Base-by-base conservation (phyloP, 208 protist species). In the Herpetomonas muscarum region DNA sequence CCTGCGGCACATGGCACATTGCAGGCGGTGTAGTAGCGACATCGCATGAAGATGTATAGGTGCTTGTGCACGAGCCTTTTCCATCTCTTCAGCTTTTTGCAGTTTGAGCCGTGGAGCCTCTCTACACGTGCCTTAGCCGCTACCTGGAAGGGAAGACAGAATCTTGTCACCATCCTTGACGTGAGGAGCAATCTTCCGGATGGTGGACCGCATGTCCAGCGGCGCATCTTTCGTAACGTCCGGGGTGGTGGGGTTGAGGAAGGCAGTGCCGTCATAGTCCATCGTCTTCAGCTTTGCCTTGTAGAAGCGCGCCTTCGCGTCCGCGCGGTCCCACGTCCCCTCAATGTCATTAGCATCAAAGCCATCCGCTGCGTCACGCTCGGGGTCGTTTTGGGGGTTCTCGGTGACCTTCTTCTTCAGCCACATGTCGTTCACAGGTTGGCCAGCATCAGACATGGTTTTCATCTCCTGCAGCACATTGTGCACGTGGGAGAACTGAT, bases 91-190 rank as follows among this genome's bases (percentile, higher is more conserved):
- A n/a, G n/a, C n/a, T n/a, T n/a, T n/a, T n/a, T n/a, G n/a, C n/a
- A n/a, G n/a, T n/a, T n/a, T n/a, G n/a, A n/a, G n/a, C n/a, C n/a
- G n/a, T n/a, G n/a, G n/a, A n/a, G n/a, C n/a, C n/a, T n/a, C n/a
- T n/a, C n/a, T n/a, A n/a, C n/a, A n/a, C n/a, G n/a, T n/a, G n/a
- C n/a, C n/a, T n/a, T n/a, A n/a, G n/a, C n/a, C n/a, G n/a, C n/a
- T n/a, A 19, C 41, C 41, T 19, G 80, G 80, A 1, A 92, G 55
- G 31, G 61, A 79, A 34, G 74, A 58, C 24, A 94, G 57, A 19
- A 94, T 89, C 57, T 91, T 92, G 2, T 94, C 82, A 7, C 84
- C 85, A 57, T 92, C 85, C 61, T 85, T 86, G 28, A 94, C 79
- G 41, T 89, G 74, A 2, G 87, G 87, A 1, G 81, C 85, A 46